Conservation (phyloP, 2,329 filamentous ascomycete species). For the Eutypa lata region DNA sequence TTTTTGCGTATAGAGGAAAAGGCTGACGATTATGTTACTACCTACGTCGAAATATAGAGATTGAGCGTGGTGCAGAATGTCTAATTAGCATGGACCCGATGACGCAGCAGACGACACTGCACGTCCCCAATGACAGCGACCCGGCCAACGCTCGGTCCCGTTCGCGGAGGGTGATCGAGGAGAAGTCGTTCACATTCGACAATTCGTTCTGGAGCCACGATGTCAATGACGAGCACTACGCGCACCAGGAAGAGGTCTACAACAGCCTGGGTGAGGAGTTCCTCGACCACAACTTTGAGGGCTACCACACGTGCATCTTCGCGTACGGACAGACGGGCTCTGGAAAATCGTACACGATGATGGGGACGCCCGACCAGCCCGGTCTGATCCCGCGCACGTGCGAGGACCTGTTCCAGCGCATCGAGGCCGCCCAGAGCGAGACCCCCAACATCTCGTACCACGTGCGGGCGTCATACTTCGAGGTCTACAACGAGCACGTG, state of each 20-base stretch:
- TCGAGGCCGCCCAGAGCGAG: constrained; percentile 72
- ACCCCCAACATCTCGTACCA: constrained; percentile 93
- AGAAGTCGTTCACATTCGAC: constrained; percentile 93
- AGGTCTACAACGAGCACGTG: constrained; percentile 99
- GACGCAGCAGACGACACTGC: constrained; percentile 79
- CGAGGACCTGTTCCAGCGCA: constrained; percentile 91
- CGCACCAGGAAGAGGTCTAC: constrained; percentile 90
- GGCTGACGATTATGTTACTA: constrained; percentile 6
- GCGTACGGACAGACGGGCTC: constrained; percentile 97
- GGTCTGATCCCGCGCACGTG: constrained; percentile 94
- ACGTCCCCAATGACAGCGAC: constrained; percentile 60
- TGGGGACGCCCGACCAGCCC: constrained; percentile 82
- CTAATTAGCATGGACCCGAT: constrained; percentile 88
- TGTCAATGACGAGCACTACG: constrained; percentile 76
- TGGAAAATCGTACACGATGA: constrained; percentile 98
- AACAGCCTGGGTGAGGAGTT: constrained; percentile 93
- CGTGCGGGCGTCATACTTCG: constrained; percentile 96
- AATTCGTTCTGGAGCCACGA: constrained; percentile 98
- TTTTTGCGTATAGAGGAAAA: constrained; percentile 1
- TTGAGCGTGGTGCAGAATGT: constrained; percentile 76
- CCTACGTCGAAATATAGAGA: constrained; percentile 54
- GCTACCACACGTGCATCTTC: constrained; percentile 98
- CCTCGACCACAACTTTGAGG: constrained; percentile 97
- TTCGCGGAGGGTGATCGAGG: constrained; percentile 73
- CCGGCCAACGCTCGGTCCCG: constrained; percentile 56